Conservation (phyloP, 1,284 basidiomycete species). For the Fomitopsis pinicola region DNA sequence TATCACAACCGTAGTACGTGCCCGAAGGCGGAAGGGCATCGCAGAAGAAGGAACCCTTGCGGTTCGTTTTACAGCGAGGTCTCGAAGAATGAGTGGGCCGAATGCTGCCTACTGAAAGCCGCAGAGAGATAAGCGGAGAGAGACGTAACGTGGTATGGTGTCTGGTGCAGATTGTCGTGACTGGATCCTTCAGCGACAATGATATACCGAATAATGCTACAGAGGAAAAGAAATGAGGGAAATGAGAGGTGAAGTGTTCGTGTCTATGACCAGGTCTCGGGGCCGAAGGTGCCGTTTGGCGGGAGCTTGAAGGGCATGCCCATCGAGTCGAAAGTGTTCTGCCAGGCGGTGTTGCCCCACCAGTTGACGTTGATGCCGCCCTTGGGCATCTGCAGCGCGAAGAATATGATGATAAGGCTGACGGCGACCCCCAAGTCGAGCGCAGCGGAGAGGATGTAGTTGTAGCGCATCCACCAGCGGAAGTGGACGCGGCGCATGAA, state of each 20-base stretch:
- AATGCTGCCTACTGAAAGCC: not conserved
- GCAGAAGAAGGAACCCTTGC: not conserved
- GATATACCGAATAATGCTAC: conserved; percentile 12
- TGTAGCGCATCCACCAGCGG: conserved; percentile 89
- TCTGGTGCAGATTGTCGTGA: conserved; percentile 32
- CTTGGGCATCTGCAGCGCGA: conserved; percentile 42
- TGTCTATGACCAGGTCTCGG: conserved; percentile 44
- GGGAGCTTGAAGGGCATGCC: conserved; percentile 45
- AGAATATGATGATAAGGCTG: conserved; percentile 48
- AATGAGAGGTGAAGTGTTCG: conserved; percentile 5
- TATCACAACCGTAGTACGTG: conserved; percentile 1
- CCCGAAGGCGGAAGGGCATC: not conserved
- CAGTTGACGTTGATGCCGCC: conserved; percentile 48
- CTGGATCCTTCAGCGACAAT: conserved; percentile 5
- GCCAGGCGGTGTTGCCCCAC: conserved; percentile 48
- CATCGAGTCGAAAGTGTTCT: conserved; percentile 41
- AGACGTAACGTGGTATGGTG: conserved; percentile 3
- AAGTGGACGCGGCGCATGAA: conserved; percentile 74
- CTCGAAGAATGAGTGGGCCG: not conserved
- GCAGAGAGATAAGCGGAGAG: not conserved
- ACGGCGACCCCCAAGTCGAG: conserved; percentile 55
- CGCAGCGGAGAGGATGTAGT: conserved; percentile 66
- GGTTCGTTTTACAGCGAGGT: not conserved
- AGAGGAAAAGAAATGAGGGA: not conserved
- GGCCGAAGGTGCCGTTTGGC: conserved; percentile 52